Base-by-base conservation (phyloP, 805 yeast genomes). In the Candida maesae region DNA sequence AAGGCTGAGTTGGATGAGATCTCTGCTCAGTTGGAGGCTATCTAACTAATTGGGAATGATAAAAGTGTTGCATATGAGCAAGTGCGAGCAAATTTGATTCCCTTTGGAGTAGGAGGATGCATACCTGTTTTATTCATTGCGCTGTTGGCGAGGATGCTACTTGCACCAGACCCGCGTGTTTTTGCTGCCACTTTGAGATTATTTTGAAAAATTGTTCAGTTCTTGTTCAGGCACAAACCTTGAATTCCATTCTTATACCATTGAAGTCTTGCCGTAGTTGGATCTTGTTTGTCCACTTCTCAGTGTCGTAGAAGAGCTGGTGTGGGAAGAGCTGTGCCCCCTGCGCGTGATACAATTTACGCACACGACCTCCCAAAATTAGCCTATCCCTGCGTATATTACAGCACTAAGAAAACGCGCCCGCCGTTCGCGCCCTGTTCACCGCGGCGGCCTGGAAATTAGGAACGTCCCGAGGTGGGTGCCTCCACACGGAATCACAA, bases 1-100 rank as follows among this genome's bases (percentile, higher is more conserved):
- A 84, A 87, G 76, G 79, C 85, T 54, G 99, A 93, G 71, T 78
- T 93, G 72, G 98, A 93, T 58, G 96, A 90, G 71, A 90, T 93
- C 72, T 83, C 89, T 66, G 88, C 89, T 64, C 96, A 95, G 73
- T 83, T 93, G 68, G 98, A 93, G 70, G 55, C 58, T 21, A 48
- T 57, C 52, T 57, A 56, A 55, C 51, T 56, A 18, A 17, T 11
- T n/a, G 39, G 15, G 10, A 14, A 11, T 11, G 33, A 32, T 1
- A 34, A n/a, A 2, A 12, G 4, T 10, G 29, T 5, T 16, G 37
- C 14, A 11, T n/a, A 13, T 16, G 29, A 17, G n/a, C n/a, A n/a
- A n/a, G n/a, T n/a, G n/a, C n/a, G n/a, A n/a, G n/a, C n/a, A n/a
- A n/a, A n/a, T n/a, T n/a, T n/a, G n/a, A n/a, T n/a, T n/a, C n/a